phyloP scores from a whole-genome alignment of 345 rosid genomes.

The Eutrema yunnanense region DNA sequence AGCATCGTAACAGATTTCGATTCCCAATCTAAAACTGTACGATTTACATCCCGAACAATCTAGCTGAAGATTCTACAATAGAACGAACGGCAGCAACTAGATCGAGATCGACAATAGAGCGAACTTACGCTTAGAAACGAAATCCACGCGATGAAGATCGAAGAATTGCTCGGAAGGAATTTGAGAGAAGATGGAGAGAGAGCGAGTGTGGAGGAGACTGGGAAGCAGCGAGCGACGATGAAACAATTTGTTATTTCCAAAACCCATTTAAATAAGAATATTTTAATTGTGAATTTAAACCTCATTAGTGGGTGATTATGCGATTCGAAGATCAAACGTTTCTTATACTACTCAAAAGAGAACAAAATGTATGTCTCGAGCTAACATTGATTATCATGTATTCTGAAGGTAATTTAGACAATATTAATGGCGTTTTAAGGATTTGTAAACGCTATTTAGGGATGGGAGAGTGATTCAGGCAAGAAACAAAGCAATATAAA shows the following conservation, averaged over 20 bases:
- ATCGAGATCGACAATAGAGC: not conserved
- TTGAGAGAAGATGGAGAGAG: not conserved
- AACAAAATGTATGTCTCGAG: not conserved
- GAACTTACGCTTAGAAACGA: slow-evolving; percentile 8
- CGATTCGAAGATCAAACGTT: not conserved
- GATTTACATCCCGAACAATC: not conserved
- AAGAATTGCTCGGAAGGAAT: not conserved
- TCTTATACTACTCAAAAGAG: not conserved
- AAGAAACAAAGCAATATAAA: not conserved
- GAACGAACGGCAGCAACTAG: not conserved
- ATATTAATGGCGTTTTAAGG: not conserved
- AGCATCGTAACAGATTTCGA: not conserved
- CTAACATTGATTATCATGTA: no score
- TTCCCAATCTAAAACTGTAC: not conserved
- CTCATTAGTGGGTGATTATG: not conserved
- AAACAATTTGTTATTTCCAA: not conserved
- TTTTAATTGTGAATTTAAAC: not conserved
- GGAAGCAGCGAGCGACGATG: not conserved
- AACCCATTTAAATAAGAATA: not conserved
- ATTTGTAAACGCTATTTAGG: no score
- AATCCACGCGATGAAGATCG: slow-evolving; percentile 5
- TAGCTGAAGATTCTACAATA: not conserved
- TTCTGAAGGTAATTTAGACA: no score
- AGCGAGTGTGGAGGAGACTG: not conserved
- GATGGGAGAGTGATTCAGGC: no score